phyloP scores from a whole-genome alignment of 2,329 filamentous ascomycete species.

The Fusarium buharicum region DNA sequence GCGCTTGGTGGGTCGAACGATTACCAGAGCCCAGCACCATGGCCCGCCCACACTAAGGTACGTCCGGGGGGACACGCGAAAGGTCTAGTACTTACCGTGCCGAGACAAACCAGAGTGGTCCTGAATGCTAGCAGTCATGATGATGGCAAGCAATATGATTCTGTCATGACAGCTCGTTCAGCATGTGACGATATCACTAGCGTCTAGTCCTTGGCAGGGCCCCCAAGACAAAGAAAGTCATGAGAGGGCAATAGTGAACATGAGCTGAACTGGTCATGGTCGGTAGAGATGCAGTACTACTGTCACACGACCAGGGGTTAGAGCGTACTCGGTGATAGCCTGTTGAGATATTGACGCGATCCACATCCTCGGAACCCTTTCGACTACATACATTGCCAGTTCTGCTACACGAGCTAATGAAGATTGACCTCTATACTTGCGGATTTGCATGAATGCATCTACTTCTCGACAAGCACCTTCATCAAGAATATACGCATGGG shows the following conservation, averaged over 20 bases:
- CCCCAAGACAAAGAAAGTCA: not conserved
- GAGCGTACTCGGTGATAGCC: constrained; percentile 3
- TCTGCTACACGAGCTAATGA: not conserved
- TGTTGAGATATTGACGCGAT: constrained; percentile 22
- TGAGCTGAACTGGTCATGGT: constrained; percentile 10
- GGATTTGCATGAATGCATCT: not conserved
- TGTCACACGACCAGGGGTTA: constrained; percentile 32
- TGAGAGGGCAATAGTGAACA: not conserved
- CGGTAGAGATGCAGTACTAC: constrained; percentile 20
- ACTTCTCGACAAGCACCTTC: not conserved
- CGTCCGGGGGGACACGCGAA: constrained; percentile 23
- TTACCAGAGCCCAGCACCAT: constrained; percentile 1
- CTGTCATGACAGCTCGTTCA: constrained; percentile 6
- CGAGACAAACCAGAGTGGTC: constrained; percentile 24
- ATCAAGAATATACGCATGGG: constrained; percentile 7
- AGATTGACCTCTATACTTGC: not conserved
- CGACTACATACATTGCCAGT: not conserved
- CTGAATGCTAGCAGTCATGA: constrained; percentile 10
- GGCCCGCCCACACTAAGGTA: too few species aligned
- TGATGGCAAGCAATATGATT: constrained; percentile 9
- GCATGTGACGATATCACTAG: constrained; percentile 6
- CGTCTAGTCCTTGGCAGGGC: constrained; percentile 3
- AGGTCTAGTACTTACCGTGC: constrained; percentile 18
- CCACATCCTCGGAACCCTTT: constrained; percentile 33
- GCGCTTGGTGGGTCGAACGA: constrained; percentile 3